A percentile compares a stretch with the other conserved stretches of the same genome.
phyloP scores from a whole-genome alignment of 2,329 filamentous ascomycete species.

The Ilyonectria sp. region DNA sequence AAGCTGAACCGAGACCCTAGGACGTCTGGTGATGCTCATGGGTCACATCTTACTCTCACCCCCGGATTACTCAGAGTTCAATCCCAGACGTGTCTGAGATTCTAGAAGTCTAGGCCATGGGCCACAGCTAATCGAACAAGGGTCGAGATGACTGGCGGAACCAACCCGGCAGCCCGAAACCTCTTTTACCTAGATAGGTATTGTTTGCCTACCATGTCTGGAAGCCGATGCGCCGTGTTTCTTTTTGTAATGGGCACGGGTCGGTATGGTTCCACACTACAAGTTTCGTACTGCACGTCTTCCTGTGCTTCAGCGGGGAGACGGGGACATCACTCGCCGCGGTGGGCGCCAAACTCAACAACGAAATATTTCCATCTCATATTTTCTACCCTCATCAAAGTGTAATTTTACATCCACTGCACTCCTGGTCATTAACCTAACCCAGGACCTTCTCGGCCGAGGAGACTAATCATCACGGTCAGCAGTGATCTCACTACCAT shows the following conservation, averaged over 20 bases:
- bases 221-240: background rate
- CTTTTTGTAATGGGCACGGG: background rate
- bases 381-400: background rate
- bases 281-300: background rate
- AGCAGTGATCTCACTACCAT: background rate
- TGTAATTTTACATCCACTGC: background rate
- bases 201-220: background rate
- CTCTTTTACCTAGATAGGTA: background rate
- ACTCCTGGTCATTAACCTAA: conserved; percentile 18
- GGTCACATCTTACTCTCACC: background rate
- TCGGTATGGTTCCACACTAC: background rate
- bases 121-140: background rate
- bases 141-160: background rate
- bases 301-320: background rate
- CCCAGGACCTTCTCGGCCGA: conserved; percentile 66
- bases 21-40: background rate
- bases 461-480: conserved; percentile 57
- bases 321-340: background rate
- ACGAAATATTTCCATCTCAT: background rate
- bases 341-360: background rate
- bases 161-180: background rate
- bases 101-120: background rate
- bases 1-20: background rate
- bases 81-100: background rate
- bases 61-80: background rate